A percentile compares a stretch with the other conserved stretches of the same genome.
Conservation (phyloP, 345 rosid genomes). For the Viola odorata region DNA sequence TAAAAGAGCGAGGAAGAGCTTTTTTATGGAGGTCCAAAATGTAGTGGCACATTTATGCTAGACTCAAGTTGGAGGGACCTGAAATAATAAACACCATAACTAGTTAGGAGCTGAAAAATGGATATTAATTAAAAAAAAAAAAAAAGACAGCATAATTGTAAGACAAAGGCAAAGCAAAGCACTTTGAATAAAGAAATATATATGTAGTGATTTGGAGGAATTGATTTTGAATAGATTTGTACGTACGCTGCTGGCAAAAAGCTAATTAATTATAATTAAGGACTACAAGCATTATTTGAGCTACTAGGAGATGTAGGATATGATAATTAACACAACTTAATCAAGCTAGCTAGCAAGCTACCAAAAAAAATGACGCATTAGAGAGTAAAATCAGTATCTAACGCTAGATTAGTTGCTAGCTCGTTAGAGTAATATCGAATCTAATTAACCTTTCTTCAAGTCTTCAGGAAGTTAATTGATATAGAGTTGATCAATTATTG, state of each 20-base stretch:
- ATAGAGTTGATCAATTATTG: constrained; percentile 11
- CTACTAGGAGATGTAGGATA: neutral
- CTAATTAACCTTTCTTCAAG: constrained; percentile 1
- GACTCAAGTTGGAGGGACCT: constrained; percentile 24
- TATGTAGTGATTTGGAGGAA: constrained; percentile 1
- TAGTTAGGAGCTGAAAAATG: no score
- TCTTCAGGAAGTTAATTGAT: no score
- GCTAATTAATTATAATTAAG: neutral
- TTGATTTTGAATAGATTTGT: neutral
- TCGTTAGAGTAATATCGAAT: neutral
- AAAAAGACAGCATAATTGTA: constrained; percentile 4
- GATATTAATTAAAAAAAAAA: neutral
- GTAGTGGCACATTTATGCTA: constrained; percentile 4
- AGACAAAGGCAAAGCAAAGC: constrained; percentile 7
- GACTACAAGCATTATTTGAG: neutral
- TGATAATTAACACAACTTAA: no score
- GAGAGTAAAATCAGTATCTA: no score
- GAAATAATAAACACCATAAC: constrained; percentile 1
- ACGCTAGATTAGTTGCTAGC: no score
- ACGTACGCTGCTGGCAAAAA: neutral
- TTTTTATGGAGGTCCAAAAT: constrained; percentile 12
- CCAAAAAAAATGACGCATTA: neutral
- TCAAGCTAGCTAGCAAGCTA: neutral
- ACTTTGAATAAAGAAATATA: constrained; percentile 14
- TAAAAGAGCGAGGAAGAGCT: constrained; percentile 3